Conservation (phyloP, 805 yeast genomes). For the Suhomyces sp. region DNA sequence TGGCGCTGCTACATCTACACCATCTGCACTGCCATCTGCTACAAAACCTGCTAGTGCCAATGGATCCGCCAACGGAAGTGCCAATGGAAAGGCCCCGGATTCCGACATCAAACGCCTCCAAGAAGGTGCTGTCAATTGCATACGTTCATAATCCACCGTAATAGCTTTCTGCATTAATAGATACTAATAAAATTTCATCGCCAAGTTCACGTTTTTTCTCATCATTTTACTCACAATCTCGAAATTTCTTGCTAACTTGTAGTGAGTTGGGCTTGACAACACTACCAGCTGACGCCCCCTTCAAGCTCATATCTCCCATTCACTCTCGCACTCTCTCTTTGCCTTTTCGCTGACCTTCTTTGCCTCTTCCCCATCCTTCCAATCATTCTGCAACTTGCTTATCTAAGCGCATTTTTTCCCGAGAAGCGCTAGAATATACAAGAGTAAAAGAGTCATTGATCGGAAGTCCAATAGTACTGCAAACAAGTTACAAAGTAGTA, state of each 20-base stretch:
- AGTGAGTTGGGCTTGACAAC: not conserved
- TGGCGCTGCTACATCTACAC: slow-evolving; percentile 17
- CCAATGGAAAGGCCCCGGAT: slow-evolving; percentile 3
- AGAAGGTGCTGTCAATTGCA: slow-evolving; percentile 76
- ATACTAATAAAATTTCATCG: not conserved
- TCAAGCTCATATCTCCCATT: not conserved
- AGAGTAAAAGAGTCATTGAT: not conserved
- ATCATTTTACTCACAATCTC: not conserved
- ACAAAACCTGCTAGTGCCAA: slow-evolving; percentile 1
- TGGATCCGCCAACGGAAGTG: not conserved
- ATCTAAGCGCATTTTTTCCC: not conserved
- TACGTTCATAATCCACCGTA: slow-evolving; percentile 46
- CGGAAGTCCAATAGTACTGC: not conserved
- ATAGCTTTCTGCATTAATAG: slow-evolving; percentile 5
- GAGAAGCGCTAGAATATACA: not conserved
- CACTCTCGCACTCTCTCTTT: not conserved
- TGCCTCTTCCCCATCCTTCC: not conserved
- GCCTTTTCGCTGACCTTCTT: not conserved
- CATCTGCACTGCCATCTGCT: slow-evolving; percentile 7
- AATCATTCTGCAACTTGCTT: not conserved
- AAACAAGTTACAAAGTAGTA: not conserved
- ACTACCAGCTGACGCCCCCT: not conserved
- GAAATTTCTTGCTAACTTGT: not conserved
- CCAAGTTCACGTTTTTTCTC: not conserved
- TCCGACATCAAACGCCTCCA: slow-evolving; percentile 45